Evolutionary conservation across 805 yeast species (phyloP).

Genomic region (Kuraishia molischiana): DNA sequence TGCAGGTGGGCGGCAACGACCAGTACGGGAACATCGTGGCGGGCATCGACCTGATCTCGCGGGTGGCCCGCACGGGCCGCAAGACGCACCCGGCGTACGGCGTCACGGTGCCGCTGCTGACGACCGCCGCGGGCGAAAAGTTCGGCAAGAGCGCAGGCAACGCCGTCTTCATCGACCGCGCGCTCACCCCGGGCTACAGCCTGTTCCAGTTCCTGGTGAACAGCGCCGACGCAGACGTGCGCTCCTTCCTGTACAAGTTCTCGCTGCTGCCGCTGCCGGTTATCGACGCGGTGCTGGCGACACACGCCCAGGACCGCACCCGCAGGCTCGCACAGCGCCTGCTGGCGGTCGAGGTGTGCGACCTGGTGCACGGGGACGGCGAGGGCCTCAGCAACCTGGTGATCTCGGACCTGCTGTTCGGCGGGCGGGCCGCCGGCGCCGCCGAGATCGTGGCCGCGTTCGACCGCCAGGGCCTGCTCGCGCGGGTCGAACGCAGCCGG

Average conservation of each 20-base stretch:
- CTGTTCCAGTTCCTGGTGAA: conserved; percentile 81
- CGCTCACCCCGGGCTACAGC: conserved; percentile 70
- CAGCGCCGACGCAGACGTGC: conserved; percentile 68
- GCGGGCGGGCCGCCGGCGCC: conserved; percentile 31
- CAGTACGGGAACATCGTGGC: conserved; percentile 99
- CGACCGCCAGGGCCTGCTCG: conserved; percentile 45
- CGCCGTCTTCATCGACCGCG: conserved; percentile 77
- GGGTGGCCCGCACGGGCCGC: conserved; percentile 25
- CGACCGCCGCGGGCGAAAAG: conserved; percentile 84
- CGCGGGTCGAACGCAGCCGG: conserved; percentile 21
- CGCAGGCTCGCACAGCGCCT: conserved; percentile 62
- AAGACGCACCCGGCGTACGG: conserved; percentile 42
- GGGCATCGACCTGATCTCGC: conserved; percentile 76
- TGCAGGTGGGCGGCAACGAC: conserved; percentile 94
- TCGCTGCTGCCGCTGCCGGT: conserved; percentile 63
- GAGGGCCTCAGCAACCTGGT: conserved; percentile 58
- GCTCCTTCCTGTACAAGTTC: conserved; percentile 59
- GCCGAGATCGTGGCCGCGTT: conserved; percentile 46
- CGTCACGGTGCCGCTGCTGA: conserved; percentile 79
- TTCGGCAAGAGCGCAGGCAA: conserved; percentile 97
- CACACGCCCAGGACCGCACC: conserved; percentile 53
- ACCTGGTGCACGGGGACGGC: conserved; percentile 78
- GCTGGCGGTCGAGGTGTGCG: conserved; percentile 79
- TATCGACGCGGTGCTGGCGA: conserved; percentile 40
- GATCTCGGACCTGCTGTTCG: conserved; percentile 57